These are phyloP conservation scores for Aspergillus sergii DNA, from an alignment of 2,329 filamentous ascomycete species.

Conservation along the genomic window DNA sequence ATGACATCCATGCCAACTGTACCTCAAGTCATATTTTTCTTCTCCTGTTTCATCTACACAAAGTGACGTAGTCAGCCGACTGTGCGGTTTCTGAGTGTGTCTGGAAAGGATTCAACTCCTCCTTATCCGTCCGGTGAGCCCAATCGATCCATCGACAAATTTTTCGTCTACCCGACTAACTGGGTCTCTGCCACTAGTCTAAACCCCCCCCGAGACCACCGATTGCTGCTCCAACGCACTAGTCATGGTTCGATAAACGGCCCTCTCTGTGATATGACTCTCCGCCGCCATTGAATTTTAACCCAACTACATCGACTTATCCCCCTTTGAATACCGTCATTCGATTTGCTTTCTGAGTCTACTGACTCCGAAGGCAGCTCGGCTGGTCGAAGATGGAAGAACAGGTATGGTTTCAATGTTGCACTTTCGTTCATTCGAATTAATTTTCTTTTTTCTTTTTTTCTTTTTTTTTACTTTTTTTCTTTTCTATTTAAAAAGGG, in stretches of 20 bases:
- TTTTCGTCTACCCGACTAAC: constrained; percentile 17
- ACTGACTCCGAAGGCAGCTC: constrained; percentile 34
- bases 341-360: constrained; percentile 27
- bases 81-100: neutral
- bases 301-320: constrained; percentile 19
- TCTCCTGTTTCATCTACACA: neutral
- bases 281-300: constrained; percentile 25
- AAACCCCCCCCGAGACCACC: neutral
- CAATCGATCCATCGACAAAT: constrained; percentile 5
- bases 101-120: neutral
- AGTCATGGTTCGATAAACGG: constrained; percentile 13
- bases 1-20: constrained; percentile 17
- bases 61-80: neutral
- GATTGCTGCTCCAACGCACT: constrained; percentile 5
- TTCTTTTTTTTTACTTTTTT: neutral
- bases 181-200: constrained; percentile 14
- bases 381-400: constrained; percentile 49
- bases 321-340: constrained; percentile 16
- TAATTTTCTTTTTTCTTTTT: constrained; percentile 8
- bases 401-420: constrained; percentile 36
- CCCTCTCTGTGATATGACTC: constrained; percentile 26
- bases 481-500: constrained; percentile 6
- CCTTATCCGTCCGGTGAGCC: constrained; percentile 1
- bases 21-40: neutral
- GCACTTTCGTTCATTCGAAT: neutral